Conservation (phyloP, 176 grass and related monocot genomes). For the Dactylis glomerata region DNA sequence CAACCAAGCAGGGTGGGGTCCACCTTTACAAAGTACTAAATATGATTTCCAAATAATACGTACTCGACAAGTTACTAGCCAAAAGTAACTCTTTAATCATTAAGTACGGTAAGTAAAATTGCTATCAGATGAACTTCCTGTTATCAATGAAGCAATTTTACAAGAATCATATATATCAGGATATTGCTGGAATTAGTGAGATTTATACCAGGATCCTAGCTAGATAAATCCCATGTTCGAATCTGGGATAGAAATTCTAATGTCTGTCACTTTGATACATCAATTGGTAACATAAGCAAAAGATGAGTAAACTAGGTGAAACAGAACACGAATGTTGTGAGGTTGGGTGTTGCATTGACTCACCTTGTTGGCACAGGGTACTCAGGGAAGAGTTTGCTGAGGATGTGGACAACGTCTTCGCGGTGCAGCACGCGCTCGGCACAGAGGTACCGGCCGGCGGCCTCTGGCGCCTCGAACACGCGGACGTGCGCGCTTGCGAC, state of each 20-base stretch:
- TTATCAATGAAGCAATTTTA: background rate
- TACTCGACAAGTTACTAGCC: background rate
- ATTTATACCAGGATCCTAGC: too few species aligned
- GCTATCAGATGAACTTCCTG: background rate
- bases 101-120: background rate
- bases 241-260: background rate
- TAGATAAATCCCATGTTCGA: background rate
- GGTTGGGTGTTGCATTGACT: background rate
- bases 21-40: background rate
- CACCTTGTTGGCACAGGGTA: slow-evolving; percentile 74
- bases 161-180: background rate
- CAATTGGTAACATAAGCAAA: background rate
- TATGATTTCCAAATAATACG: background rate
- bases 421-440: slow-evolving; percentile 84
- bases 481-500: slow-evolving; percentile 72
- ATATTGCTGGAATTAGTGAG: background rate
- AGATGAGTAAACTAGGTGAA: background rate
- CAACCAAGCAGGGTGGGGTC: slow-evolving; percentile 5
- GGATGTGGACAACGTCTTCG: slow-evolving; percentile 76
- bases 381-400: slow-evolving; percentile 83
- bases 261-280: background rate
- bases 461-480: slow-evolving; percentile 57
- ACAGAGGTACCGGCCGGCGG: slow-evolving; percentile 70
- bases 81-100: background rate
- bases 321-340: background rate